A percentile compares a stretch with the other conserved stretches of the same genome.
Evolutionary conservation across 768 basidiomycete genomes (phyloP).

Genomic region (Candolleomyces aberdarensis): DNA sequence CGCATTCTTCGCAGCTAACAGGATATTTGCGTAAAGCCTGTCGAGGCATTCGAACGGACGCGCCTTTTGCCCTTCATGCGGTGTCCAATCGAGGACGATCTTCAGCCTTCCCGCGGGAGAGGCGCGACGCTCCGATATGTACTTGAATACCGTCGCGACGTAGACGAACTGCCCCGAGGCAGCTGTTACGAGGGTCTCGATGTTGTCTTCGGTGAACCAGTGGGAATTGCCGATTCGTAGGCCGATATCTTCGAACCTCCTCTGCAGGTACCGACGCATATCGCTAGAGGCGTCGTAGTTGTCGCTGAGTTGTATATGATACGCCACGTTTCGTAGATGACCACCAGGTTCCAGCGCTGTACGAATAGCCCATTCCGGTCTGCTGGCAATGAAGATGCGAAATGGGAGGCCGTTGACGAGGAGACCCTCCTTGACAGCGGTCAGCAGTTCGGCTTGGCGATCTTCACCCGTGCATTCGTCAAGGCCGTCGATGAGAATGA

Average conservation of each 20-base stretch:
- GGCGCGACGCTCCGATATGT: neutral
- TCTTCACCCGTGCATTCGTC: too few relatives aligned
- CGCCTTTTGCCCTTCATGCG: neutral
- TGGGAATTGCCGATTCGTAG: neutral
- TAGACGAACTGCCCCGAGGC: slow-evolving; percentile 7
- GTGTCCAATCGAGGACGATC: neutral
- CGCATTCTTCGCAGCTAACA: neutral
- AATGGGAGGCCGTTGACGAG: too few relatives aligned
- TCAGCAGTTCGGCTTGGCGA: too few relatives aligned
- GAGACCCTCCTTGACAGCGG: too few relatives aligned
- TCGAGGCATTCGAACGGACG: neutral
- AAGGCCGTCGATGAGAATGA: too few relatives aligned
- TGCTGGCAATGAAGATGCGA: too few relatives aligned
- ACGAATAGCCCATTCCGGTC: too few relatives aligned
- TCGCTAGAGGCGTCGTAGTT: too few relatives aligned
- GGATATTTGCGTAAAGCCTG: neutral
- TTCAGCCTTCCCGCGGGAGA: neutral
- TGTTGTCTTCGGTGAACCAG: neutral
- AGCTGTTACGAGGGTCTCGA: neutral
- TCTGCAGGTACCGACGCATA: too few relatives aligned
- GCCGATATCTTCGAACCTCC: neutral
- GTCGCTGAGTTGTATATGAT: too few relatives aligned
- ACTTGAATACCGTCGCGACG: neutral
- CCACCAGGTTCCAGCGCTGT: too few relatives aligned
- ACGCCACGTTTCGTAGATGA: too few relatives aligned